Evolutionary conservation across 116 monocot genomes (phyloP), one percentile per base, ranked within the genome.

Genomic region (Cymodocea nodosa): DNA sequence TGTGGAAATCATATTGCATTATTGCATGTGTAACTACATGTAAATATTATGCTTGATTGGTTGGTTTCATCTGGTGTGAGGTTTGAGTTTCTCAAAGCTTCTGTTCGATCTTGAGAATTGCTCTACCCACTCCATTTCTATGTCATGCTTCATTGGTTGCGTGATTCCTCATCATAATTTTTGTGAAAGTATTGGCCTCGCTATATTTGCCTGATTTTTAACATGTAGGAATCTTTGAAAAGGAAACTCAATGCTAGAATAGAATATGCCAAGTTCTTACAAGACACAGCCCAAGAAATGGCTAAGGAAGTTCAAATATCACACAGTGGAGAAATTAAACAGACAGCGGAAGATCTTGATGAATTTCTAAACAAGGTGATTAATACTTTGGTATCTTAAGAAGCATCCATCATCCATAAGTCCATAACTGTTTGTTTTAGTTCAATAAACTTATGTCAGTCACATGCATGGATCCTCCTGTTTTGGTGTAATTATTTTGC

Each of bases 321-420:
- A 76, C 87, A 80, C 36, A 92, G 82, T 71, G 97, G 97, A 67
- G 97, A 98, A 75, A 75, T 66, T 50, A 91, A 83, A 69, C 90
- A 98, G 65, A 98, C 97, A 14, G 92, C 97, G 49, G 92, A 98
- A 77, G 92, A 98, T 77, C 80, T 98, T 13, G 97, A 98, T 77
- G 97, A 84, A 71, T 98, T 98, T 77, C 74, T 98, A 69, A 88
- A 79, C 68, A 98, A 98, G 82, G 97, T 90, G 75, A 59, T 11
- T 23, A 18, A 6, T 20, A 19, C 59, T 44, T 44, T 12, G 44
- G 12, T 44, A 44, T 44, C 44, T 44, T 44, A 44, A 8, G 30
- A 30, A 44, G 44, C 12, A 12, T 44, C 12, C 44, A 12, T 44
- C 44, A 44, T 12, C 44, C 12, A 12, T 44, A 44, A 10, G 44